Evolutionary conservation across 1,284 basidiomycete genomes (phyloP).

Genomic region (Trametes pubescens): DNA sequence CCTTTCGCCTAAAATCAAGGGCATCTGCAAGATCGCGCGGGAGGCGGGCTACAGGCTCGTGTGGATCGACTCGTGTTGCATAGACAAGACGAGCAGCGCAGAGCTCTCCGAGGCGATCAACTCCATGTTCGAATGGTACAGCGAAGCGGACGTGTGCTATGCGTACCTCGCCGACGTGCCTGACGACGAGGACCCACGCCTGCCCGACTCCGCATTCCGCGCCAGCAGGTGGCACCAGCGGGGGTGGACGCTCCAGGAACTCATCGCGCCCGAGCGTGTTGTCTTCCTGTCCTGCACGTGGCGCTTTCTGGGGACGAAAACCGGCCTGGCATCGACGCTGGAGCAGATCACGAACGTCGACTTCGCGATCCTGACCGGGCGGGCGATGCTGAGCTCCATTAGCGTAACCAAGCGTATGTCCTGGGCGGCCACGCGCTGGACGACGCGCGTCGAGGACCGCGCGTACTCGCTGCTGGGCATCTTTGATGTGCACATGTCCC

Average conservation of each 20-base stretch:
- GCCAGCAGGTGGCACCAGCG: neutral
- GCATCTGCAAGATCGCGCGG: neutral
- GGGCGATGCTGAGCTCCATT: neutral
- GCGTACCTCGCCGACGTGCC: neutral
- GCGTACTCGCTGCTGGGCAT: slow-evolving; percentile 1
- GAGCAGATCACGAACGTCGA: neutral
- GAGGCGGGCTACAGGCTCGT: slow-evolving; percentile 4
- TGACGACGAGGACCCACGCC: neutral
- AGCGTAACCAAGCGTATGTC: neutral
- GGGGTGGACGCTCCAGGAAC: slow-evolving; percentile 11
- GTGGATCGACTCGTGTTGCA: slow-evolving; percentile 3
- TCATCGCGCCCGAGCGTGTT: slow-evolving; percentile 11
- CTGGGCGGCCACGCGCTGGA: neutral
- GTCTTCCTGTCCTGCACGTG: slow-evolving; percentile 7
- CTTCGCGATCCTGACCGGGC: neutral
- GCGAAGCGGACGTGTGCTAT: neutral
- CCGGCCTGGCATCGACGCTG: neutral
- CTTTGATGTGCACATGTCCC: slow-evolving; percentile 2
- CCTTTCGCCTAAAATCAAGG: neutral
- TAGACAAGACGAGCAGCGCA: neutral
- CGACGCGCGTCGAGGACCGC: slow-evolving; percentile 2
- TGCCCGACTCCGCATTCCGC: neutral
- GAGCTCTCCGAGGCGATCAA: slow-evolving; percentile 7
- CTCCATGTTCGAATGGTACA: neutral
- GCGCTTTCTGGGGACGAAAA: slow-evolving; percentile 7